These are phyloP conservation scores for Tetrahymena thermophila DNA, from an alignment of 73 alveolate species.

Conservation along the genomic window DNA sequence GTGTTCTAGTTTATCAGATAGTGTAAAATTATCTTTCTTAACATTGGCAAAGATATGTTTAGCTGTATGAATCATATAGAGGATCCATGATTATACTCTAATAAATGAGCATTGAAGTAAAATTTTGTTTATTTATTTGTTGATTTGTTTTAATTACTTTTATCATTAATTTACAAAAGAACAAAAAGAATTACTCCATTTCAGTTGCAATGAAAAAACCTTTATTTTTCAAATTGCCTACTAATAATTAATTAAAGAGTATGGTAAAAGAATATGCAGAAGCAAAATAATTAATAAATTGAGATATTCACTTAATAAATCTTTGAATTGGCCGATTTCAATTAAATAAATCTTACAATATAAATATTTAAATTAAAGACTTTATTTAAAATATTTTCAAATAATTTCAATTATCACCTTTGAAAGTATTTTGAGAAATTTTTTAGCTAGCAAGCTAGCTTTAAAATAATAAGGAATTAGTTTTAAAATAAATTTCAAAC, in stretches of 20 bases:
- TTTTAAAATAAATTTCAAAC: too few relatives aligned
- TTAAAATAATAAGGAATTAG: too few relatives aligned
- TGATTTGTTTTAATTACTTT: background rate
- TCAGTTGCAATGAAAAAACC: background rate
- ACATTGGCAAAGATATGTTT: background rate
- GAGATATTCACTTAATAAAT: background rate
- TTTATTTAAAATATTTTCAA: too few relatives aligned
- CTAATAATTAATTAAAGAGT: background rate
- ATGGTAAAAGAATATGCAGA: background rate
- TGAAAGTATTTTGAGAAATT: too few relatives aligned
- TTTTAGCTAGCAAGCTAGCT: too few relatives aligned
- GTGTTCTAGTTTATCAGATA: background rate
- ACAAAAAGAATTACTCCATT: background rate
- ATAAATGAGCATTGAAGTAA: background rate
- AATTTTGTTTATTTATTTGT: background rate
- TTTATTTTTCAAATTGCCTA: background rate
- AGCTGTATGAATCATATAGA: background rate
- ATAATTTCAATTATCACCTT: too few relatives aligned
- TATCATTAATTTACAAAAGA: background rate
- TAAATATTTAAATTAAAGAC: too few relatives aligned
- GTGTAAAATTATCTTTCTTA: background rate
- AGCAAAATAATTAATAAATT: background rate
- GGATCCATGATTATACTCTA: background rate
- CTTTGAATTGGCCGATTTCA: too few relatives aligned
- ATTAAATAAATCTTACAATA: too few relatives aligned